phyloP scores from a whole-genome alignment of 2,329 filamentous ascomycete genomes.

The Trichophyton equinum region DNA sequence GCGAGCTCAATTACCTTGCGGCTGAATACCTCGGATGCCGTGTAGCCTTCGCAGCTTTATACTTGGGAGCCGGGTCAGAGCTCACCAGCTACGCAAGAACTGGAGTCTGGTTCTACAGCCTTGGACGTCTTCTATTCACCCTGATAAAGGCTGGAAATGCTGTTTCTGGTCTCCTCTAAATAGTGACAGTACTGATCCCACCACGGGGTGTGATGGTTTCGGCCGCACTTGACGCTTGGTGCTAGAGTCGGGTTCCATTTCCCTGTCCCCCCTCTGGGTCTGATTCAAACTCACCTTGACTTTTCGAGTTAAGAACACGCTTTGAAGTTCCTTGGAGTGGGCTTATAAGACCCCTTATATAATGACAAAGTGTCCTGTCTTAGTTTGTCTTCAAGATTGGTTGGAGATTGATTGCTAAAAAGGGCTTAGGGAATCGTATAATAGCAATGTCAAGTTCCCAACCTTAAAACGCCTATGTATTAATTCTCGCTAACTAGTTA shows the following conservation, averaged over 20 bases:
- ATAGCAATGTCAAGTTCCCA: neutral
- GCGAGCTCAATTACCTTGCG: conserved; percentile 23
- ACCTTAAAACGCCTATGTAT: neutral
- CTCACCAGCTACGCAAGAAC: conserved; percentile 23
- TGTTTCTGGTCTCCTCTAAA: neutral
- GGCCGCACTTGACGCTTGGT: too few species aligned
- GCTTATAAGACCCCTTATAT: too few species aligned
- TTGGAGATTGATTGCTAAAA: neutral
- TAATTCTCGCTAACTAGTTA: neutral
- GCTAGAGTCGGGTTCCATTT: neutral
- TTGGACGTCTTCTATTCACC: conserved; percentile 23
- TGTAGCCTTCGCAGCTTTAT: conserved; percentile 24
- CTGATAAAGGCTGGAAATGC: conserved; percentile 21
- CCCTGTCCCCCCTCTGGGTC: neutral
- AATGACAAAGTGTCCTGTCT: too few species aligned
- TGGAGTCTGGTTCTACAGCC: conserved; percentile 23
- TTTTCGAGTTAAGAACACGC: too few species aligned
- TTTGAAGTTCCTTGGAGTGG: too few species aligned
- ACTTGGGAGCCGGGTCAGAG: conserved; percentile 24
- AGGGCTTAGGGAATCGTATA: too few species aligned
- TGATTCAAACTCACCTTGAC: neutral
- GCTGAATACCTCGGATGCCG: conserved; percentile 23
- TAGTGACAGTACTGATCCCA: neutral
- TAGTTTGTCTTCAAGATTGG: too few species aligned
- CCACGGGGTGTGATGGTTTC: too few species aligned